A percentile compares a stretch with the other conserved stretches of the same genome.
Evolutionary conservation across 140 eudicot species (phyloP).

Genomic region (Cichorium intybus): DNA sequence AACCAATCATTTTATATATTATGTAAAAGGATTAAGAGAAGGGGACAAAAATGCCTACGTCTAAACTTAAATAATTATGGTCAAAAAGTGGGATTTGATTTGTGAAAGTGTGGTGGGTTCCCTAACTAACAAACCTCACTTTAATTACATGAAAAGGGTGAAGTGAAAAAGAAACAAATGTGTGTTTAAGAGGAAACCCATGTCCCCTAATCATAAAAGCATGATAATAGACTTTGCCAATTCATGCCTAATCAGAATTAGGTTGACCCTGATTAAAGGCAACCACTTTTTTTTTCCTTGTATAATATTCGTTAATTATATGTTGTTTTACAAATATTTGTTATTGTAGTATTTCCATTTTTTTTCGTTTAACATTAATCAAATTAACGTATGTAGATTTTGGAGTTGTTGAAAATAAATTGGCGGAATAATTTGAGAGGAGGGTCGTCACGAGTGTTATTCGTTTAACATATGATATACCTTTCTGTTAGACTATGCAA

Average conservation of each 20-base stretch:
- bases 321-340: not conserved
- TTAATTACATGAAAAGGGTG: slow-evolving; percentile 27
- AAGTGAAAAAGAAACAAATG: slow-evolving; percentile 2
- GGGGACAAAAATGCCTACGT: not conserved
- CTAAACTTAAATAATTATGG: not conserved
- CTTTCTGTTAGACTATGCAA: not conserved
- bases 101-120: slow-evolving; percentile 34
- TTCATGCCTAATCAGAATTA: slow-evolving; percentile 15
- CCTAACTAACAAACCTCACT: slow-evolving; percentile 35
- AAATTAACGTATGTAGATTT: not conserved
- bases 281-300: not conserved
- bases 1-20: not conserved
- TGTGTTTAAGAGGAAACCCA: slow-evolving; percentile 17
- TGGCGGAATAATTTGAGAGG: not conserved
- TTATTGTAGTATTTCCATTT: not conserved
- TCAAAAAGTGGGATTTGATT: slow-evolving; percentile 33
- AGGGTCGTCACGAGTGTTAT: not conserved
- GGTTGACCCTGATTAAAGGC: slow-evolving; percentile 5
- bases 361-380: not conserved
- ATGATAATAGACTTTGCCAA: slow-evolving; percentile 15
- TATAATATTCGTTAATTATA: not conserved
- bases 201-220: slow-evolving; percentile 26
- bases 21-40: not conserved
- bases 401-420: not conserved
- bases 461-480: not conserved